These are phyloP conservation scores for Botrytis hyacinthi DNA, from an alignment of 2,329 filamentous ascomycete genomes.

Conservation along the genomic window DNA sequence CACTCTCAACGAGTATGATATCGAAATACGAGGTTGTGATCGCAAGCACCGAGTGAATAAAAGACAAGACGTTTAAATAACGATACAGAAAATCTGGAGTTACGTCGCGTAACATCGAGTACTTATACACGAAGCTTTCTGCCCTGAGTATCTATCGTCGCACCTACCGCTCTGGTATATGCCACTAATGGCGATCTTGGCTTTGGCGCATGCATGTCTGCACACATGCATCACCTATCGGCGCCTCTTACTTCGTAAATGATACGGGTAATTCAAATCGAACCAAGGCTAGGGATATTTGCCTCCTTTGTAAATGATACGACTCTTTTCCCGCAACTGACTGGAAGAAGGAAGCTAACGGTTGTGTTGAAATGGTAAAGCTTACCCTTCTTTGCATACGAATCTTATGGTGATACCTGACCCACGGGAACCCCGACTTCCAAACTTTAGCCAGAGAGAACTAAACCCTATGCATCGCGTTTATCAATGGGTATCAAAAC, in stretches of 20 bases:
- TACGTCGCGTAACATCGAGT: conserved; percentile 5
- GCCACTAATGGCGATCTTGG: background rate
- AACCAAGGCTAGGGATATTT: background rate
- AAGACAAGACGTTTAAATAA: background rate
- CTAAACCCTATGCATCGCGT: conserved; percentile 9
- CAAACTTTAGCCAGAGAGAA: background rate
- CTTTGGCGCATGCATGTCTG: background rate
- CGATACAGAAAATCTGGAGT: background rate
- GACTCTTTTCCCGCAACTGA: background rate
- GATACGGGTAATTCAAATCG: conserved; percentile 8
- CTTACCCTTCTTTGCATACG: background rate
- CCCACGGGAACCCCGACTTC: background rate
- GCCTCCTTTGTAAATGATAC: background rate
- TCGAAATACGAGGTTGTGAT: background rate
- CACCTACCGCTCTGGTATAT: background rate
- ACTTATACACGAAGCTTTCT: conserved; percentile 2
- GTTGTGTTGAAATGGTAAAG: background rate
- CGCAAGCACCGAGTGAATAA: background rate
- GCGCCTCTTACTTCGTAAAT: conserved; percentile 3
- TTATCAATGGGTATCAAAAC: background rate
- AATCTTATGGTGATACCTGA: background rate
- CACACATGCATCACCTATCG: conserved; percentile 1
- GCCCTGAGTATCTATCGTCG: conserved; percentile 4
- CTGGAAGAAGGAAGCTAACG: background rate
- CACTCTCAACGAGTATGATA: conserved; percentile 10